Conservation (phyloP, 495 filamentous ascomycete species). For the Tuber brumale region DNA sequence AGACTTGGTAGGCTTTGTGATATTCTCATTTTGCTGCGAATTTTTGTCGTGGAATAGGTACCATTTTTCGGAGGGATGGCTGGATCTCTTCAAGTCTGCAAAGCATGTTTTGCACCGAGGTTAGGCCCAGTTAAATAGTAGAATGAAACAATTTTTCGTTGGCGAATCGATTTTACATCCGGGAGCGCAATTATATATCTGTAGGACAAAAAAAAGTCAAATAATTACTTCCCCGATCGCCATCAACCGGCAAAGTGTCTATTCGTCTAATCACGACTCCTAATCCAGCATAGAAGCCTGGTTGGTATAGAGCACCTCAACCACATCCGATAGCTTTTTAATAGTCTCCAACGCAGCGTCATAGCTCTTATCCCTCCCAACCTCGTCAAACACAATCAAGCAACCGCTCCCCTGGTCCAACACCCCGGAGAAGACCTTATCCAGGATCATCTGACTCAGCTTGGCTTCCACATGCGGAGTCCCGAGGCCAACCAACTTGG, state of each 20-base stretch:
- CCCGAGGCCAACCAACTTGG: slow-evolving; percentile 92
- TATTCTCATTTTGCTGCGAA: neutral
- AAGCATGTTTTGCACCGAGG: neutral
- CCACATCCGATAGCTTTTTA: slow-evolving; percentile 93
- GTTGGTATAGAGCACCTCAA: slow-evolving; percentile 94
- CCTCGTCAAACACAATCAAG: slow-evolving; percentile 94
- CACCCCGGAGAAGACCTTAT: slow-evolving; percentile 96
- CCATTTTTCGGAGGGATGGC: neutral
- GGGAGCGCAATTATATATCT: neutral
- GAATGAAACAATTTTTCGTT: neutral
- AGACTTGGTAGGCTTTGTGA: slow-evolving; percentile 9
- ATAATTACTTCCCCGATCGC: neutral
- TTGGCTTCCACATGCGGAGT: slow-evolving; percentile 96
- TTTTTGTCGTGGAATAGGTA: neutral
- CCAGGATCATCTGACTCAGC: slow-evolving; percentile 96
- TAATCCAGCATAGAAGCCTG: slow-evolving; percentile 93
- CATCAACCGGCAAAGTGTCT: neutral
- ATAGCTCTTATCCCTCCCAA: slow-evolving; percentile 83
- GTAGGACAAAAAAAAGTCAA: neutral
- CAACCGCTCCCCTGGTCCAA: slow-evolving; percentile 96
- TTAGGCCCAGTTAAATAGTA: neutral
- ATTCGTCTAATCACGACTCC: slow-evolving; percentile 28
- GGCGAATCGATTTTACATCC: neutral
- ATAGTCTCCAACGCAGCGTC: slow-evolving; percentile 91
- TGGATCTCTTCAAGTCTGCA: neutral